These are phyloP conservation scores for Pythium rhizo-oryzae DNA, from an alignment of 352 stramenopile species.

Conservation along the genomic window DNA sequence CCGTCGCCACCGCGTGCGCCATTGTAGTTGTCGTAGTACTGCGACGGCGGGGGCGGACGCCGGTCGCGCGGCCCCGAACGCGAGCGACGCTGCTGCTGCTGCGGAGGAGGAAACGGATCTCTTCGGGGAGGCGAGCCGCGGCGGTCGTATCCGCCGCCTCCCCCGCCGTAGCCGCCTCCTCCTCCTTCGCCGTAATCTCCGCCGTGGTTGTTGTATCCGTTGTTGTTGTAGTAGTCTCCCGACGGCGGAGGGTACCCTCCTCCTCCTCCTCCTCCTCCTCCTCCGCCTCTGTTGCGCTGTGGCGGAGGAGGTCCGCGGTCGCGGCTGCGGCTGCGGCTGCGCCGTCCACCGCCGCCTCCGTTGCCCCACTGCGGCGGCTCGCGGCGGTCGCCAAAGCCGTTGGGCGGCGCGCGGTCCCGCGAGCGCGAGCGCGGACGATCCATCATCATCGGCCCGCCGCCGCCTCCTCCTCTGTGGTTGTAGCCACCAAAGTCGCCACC, in stretches of 20 bases:
- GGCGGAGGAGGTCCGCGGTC: constrained; percentile 12
- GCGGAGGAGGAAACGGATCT: constrained; percentile 1
- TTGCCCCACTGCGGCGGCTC: constrained; percentile 15
- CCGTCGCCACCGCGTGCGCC: constrained; percentile 18
- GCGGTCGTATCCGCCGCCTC: constrained; percentile 8
- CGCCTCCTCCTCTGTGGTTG: constrained; percentile 7
- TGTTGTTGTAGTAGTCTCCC: constrained; percentile 1
- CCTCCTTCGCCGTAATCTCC: constrained; percentile 11
- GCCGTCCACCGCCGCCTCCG: constrained; percentile 3
- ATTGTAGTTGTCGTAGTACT: constrained; percentile 20
- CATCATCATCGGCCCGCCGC: constrained; percentile 16
- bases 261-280: not conserved
- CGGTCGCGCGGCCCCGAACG: constrained; percentile 31
- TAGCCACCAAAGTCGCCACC: constrained; percentile 15
- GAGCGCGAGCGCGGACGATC: constrained; percentile 36
- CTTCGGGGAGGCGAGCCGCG: constrained; percentile 8
- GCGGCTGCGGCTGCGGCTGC: constrained; percentile 27
- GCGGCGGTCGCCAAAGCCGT: constrained; percentile 18
- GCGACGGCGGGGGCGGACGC: constrained; percentile 6
- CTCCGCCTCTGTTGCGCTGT: constrained; percentile 1
- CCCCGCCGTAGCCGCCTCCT: constrained; percentile 3
- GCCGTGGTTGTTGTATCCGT: constrained; percentile 17
- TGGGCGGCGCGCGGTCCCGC: constrained; percentile 27
- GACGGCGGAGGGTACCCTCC: constrained; percentile 1
- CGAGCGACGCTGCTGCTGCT: constrained; percentile 15